Evolutionary conservation across 305 asterid species (phyloP).

Genomic region (Ruellia speciosa): DNA sequence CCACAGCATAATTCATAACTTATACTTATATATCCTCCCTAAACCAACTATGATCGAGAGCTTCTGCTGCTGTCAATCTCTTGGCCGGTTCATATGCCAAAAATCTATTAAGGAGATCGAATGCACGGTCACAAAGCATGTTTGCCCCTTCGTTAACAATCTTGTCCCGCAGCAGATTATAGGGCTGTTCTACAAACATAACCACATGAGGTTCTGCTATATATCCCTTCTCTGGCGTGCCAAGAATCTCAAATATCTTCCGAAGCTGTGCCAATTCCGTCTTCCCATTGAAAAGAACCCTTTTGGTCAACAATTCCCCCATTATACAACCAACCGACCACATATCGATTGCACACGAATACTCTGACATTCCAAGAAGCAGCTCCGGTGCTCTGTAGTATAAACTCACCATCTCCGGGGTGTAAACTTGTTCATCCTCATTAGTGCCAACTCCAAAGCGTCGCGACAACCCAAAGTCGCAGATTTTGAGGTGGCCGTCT

Average conservation of each 20-base stretch:
- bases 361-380: not conserved
- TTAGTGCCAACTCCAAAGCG: not conserved
- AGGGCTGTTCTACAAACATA: too few relatives aligned
- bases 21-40: too few relatives aligned
- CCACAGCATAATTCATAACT: too few relatives aligned
- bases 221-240: not conserved
- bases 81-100: too few relatives aligned
- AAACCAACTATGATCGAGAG: not conserved
- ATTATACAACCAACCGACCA: conserved; percentile 22
- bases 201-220: too few relatives aligned
- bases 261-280: not conserved
- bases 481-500: not conserved
- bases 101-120: too few relatives aligned
- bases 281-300: not conserved
- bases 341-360: conserved; percentile 16
- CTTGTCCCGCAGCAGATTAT: too few relatives aligned
- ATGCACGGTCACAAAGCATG: too few relatives aligned
- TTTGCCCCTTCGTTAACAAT: too few relatives aligned
- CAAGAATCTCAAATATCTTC: conserved; percentile 6
- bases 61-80: not conserved
- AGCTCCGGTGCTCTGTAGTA: conserved; percentile 17
- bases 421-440: not conserved
- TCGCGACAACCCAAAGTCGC: conserved; percentile 8
- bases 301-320: conserved; percentile 9
- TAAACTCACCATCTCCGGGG: not conserved